A percentile compares a stretch with the other conserved stretches of the same genome.
phyloP scores from a whole-genome alignment of 1,284 basidiomycete species.

The Marasmius tenuissimus region DNA sequence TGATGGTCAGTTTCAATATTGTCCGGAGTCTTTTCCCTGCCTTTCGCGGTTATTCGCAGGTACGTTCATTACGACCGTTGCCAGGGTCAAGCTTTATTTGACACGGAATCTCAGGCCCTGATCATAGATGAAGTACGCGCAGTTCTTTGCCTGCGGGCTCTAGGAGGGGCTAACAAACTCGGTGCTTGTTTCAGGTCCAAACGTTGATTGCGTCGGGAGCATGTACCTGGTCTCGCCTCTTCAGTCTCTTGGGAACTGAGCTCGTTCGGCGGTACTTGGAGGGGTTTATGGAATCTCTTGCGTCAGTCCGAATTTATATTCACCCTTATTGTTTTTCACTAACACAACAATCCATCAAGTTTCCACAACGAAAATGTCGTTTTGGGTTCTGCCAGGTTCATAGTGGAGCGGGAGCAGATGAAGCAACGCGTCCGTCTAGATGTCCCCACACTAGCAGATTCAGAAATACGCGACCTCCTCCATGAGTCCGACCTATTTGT shows the following conservation, averaged over 20 bases:
- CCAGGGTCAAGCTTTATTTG: conserved; percentile 10
- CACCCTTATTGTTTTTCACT: conserved; percentile 13
- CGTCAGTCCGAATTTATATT: conserved; percentile 46
- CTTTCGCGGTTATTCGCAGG: conserved; percentile 78
- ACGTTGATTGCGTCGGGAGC: conserved; percentile 59
- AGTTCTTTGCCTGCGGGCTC: conserved; percentile 7
- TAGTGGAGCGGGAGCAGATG: conserved; percentile 75
- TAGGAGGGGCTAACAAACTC: background rate
- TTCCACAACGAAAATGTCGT: conserved; percentile 68
- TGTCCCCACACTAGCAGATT: conserved; percentile 73
- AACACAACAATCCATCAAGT: conserved; percentile 34
- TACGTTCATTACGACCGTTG: conserved; percentile 23
- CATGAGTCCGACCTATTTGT: conserved; percentile 82
- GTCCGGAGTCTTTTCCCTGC: conserved; percentile 74
- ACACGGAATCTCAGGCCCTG: conserved; percentile 46
- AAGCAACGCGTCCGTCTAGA: conserved; percentile 75
- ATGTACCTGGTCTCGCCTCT: conserved; percentile 64
- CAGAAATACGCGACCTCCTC: conserved; percentile 69
- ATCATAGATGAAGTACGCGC: conserved; percentile 74
- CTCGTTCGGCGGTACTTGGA: conserved; percentile 63
- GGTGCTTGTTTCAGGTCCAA: conserved; percentile 51
- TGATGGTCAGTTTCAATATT: conserved; percentile 68
- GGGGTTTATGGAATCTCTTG: conserved; percentile 65
- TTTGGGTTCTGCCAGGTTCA: conserved; percentile 66
- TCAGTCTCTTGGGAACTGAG: conserved; percentile 58